Evolutionary conservation across 352 stramenopile genomes (phyloP).

Genomic region (Phytopythium litorale): DNA sequence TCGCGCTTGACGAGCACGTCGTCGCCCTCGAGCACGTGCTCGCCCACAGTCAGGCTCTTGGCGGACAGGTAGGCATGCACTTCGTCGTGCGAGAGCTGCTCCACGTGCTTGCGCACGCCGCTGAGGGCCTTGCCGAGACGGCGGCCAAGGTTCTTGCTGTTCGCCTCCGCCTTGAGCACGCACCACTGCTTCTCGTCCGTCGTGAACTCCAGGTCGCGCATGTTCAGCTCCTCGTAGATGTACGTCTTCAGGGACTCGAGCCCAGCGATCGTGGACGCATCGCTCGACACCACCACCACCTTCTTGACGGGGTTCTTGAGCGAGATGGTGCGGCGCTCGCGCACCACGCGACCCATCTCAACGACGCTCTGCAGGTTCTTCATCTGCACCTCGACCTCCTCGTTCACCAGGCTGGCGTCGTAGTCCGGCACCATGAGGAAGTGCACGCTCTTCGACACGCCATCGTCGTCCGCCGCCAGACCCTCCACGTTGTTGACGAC

Average conservation of each 20-base stretch:
- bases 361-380: slow-evolving; percentile 95
- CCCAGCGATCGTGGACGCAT: slow-evolving; percentile 73
- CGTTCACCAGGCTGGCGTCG: slow-evolving; percentile 91
- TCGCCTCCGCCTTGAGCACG: slow-evolving; percentile 92
- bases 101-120: slow-evolving; percentile 84
- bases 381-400: slow-evolving; percentile 92
- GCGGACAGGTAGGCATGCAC: slow-evolving; percentile 65
- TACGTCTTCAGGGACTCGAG: slow-evolving; percentile 89
- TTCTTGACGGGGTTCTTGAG: slow-evolving; percentile 97
- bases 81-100: slow-evolving; percentile 65
- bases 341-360: slow-evolving; percentile 94
- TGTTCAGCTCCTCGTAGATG: slow-evolving; percentile 98
- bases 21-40: slow-evolving; percentile 78
- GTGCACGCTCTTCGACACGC: slow-evolving; percentile 93
- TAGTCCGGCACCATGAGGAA: slow-evolving; percentile 95
- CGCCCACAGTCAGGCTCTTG: slow-evolving; percentile 81
- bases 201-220: slow-evolving; percentile 89
- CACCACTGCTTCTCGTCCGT: slow-evolving; percentile 91
- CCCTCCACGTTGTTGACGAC: slow-evolving; percentile 51
- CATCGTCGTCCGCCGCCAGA: slow-evolving; percentile 86
- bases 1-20: slow-evolving; percentile 93
- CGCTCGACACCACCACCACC: slow-evolving; percentile 93
- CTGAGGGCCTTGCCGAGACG: slow-evolving; percentile 96
- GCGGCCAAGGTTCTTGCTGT: slow-evolving; percentile 94
- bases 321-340: slow-evolving; percentile 96